Conservation (phyloP, 305 asterid species). For the Fraxinus dipetala region DNA sequence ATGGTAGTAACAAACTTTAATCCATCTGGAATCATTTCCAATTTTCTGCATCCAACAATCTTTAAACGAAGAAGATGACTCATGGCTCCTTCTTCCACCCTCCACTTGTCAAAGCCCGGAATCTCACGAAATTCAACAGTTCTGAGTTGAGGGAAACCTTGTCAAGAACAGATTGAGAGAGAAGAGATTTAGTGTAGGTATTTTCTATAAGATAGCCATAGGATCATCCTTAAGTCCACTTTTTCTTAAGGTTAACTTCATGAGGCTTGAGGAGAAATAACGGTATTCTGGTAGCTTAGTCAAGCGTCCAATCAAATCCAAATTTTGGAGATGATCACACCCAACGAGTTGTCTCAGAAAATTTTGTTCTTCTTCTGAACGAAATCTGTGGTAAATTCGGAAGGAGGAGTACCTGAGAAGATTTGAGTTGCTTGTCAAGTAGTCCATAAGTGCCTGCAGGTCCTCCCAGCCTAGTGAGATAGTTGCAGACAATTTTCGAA, state of each 20-base stretch:
- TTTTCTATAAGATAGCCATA: constrained; percentile 36
- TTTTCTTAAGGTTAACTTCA: constrained; percentile 31
- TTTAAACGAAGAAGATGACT: constrained; percentile 12
- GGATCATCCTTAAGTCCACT: constrained; percentile 40
- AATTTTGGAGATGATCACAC: constrained; percentile 9
- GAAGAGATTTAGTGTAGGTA: constrained; percentile 33
- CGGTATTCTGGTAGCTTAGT: constrained; percentile 14
- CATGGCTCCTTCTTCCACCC: constrained; percentile 30
- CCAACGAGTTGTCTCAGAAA: constrained; percentile 11
- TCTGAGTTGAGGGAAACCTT: constrained; percentile 24
- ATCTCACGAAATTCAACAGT: neutral
- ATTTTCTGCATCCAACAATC: constrained; percentile 3
- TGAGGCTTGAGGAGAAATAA: constrained; percentile 21
- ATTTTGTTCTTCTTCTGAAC: constrained; percentile 31
- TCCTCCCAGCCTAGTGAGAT: constrained; percentile 25
- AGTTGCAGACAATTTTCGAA: constrained; percentile 34
- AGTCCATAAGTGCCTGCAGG: constrained; percentile 23
- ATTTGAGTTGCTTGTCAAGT: constrained; percentile 16
- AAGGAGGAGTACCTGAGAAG: constrained; percentile 34
- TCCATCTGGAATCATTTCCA: constrained; percentile 31
- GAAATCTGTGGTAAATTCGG: constrained; percentile 34
- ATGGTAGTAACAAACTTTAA: constrained; percentile 19
- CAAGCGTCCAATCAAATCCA: constrained; percentile 6
- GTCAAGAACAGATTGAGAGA: constrained; percentile 24
- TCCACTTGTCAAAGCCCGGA: constrained; percentile 21